These are phyloP conservation scores for Anisogramma anomala DNA, from an alignment of 2,329 filamentous ascomycete genomes.

Conservation along the genomic window DNA sequence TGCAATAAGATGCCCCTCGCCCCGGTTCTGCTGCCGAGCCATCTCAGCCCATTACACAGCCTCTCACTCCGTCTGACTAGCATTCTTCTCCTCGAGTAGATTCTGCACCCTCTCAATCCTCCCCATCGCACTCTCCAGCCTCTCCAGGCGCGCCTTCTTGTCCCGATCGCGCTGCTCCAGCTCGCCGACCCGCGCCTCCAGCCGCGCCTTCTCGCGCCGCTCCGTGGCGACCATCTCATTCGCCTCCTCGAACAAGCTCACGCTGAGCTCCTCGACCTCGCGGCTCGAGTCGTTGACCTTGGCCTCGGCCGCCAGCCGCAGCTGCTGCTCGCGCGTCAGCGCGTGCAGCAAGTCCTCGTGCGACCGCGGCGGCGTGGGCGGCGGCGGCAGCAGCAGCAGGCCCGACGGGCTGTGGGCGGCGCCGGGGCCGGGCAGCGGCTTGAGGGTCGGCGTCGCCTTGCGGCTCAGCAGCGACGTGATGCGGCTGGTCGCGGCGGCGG, in stretches of 20 bases:
- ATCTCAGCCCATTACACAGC: background rate
- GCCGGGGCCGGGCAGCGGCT: constrained; percentile 19
- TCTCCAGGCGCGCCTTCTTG: constrained; percentile 56
- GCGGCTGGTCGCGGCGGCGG: constrained; percentile 23
- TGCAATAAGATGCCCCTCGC: too few relatives aligned
- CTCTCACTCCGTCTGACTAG: background rate
- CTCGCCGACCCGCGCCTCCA: constrained; percentile 58
- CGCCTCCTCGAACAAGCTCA: constrained; percentile 66
- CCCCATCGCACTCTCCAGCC: constrained; percentile 57
- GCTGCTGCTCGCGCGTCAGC: constrained; percentile 52
- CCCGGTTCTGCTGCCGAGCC: too few relatives aligned
- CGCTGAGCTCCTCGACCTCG: constrained; percentile 71
- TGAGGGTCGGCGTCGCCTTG: constrained; percentile 20
- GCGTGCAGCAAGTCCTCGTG: constrained; percentile 48
- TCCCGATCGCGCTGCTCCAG: constrained; percentile 60
- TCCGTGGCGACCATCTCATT: constrained; percentile 81
- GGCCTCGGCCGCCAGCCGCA: constrained; percentile 58
- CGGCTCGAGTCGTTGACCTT: constrained; percentile 52
- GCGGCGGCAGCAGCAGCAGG: constrained; percentile 8
- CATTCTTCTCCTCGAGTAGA: constrained; percentile 35
- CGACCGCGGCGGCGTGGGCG: constrained; percentile 16
- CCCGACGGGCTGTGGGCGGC: too few relatives aligned
- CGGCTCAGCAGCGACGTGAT: constrained; percentile 21
- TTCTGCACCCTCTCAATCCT: constrained; percentile 60
- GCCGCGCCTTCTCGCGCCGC: constrained; percentile 54